A percentile compares a stretch with the other conserved stretches of the same genome.
phyloP scores from a whole-genome alignment of 768 basidiomycete genomes.

The Boletus sp. region DNA sequence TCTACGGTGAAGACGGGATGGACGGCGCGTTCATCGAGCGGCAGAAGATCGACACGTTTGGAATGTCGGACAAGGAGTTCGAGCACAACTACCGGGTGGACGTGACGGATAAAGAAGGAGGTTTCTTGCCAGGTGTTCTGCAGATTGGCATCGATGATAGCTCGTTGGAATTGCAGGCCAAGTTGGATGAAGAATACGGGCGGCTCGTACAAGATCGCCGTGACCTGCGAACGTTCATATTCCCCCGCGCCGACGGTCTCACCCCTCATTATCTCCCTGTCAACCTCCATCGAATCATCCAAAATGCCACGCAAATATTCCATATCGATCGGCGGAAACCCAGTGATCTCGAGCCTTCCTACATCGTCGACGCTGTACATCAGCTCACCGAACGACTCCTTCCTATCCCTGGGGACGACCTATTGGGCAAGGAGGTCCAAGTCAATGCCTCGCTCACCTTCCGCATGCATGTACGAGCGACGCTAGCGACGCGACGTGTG shows the following conservation, averaged over 20 bases:
- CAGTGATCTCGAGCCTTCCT: constrained; percentile 84
- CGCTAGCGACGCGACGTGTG: constrained; percentile 83
- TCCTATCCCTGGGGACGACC: constrained; percentile 85
- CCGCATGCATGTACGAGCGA: constrained; percentile 89
- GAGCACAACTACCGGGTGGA: constrained; percentile 95
- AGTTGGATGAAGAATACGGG: constrained; percentile 76
- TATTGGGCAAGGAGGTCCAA: constrained; percentile 74
- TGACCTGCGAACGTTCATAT: constrained; percentile 78
- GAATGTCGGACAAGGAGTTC: constrained; percentile 77
- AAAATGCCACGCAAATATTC: constrained; percentile 96
- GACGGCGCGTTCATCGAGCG: constrained; percentile 97
- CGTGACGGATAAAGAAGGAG: constrained; percentile 77
- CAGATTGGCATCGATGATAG: constrained; percentile 88
- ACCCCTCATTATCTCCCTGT: constrained; percentile 88
- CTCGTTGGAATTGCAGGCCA: constrained; percentile 77
- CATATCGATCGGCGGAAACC: constrained; percentile 94
- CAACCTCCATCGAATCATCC: constrained; percentile 92
- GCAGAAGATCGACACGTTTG: constrained; percentile 89
- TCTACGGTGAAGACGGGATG: constrained; percentile 99
- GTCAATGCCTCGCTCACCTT: constrained; percentile 88
- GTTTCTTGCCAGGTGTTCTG: constrained; percentile 75
- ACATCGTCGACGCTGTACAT: constrained; percentile 78
- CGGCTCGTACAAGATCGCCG: constrained; percentile 73
- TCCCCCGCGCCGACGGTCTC: constrained; percentile 70
- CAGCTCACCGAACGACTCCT: constrained; percentile 75